Conservation (phyloP, 371 early-diverging fungal species). For the Smittium mucronatum region DNA sequence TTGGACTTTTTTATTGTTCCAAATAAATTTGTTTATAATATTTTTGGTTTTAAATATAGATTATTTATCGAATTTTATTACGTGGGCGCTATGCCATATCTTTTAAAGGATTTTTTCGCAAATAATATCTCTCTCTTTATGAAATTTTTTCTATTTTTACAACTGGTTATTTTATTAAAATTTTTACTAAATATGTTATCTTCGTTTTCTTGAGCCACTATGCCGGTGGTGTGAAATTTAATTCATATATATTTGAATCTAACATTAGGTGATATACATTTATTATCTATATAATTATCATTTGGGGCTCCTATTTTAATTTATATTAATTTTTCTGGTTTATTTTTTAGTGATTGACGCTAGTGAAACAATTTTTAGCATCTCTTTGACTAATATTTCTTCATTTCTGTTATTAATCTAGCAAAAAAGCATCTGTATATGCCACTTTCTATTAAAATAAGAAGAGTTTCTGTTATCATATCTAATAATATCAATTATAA, state of each 20-base stretch:
- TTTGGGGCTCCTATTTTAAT: slow-evolving; percentile 10
- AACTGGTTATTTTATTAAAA: not conserved
- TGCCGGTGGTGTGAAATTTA: not conserved
- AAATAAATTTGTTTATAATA: slow-evolving; percentile 4
- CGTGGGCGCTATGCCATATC: slow-evolving; percentile 1
- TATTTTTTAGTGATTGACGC: slow-evolving; percentile 12
- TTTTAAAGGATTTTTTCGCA: not conserved
- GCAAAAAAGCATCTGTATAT: slow-evolving; percentile 13
- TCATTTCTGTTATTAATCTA: slow-evolving; percentile 5
- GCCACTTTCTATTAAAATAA: slow-evolving; percentile 7
- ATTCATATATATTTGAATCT: slow-evolving; percentile 8
- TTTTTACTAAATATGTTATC: not conserved
- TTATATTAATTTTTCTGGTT: slow-evolving; percentile 12
- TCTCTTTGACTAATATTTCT: not conserved
- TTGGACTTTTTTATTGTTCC: slow-evolving; percentile 6
- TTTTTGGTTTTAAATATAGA: not conserved
- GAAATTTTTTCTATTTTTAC: not conserved
- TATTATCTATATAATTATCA: not conserved
- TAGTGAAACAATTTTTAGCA: slow-evolving; percentile 2
- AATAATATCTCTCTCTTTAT: slow-evolving; percentile 4
- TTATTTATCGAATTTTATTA: not conserved
- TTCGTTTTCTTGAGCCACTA: not conserved
- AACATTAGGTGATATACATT: not conserved
- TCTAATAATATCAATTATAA: slow-evolving; percentile 14
- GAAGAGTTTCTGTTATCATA: slow-evolving; percentile 10